phyloP scores from a whole-genome alignment of 2,329 filamentous ascomycete species.

The Fusarium piperis region DNA sequence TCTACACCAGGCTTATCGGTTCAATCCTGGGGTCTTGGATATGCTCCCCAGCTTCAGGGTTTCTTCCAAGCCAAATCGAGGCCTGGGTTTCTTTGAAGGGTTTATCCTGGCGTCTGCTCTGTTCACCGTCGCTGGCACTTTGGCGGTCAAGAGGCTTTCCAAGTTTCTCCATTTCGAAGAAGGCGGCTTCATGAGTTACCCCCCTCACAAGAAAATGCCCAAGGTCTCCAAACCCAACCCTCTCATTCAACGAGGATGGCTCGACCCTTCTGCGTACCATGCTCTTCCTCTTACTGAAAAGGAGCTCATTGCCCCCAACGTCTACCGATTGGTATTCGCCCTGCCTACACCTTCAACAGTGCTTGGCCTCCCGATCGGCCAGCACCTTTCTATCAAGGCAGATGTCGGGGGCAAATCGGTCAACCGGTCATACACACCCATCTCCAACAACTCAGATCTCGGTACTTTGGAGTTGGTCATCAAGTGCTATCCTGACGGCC shows the following conservation, averaged over 20 bases:
- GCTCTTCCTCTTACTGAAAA: conserved; percentile 56
- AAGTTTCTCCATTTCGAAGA: conserved; percentile 44
- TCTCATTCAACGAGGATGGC: conserved; percentile 52
- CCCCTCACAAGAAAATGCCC: conserved; percentile 48
- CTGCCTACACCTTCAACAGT: conserved; percentile 56
- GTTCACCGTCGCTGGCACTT: conserved; percentile 42
- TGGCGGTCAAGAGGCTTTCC: conserved; percentile 44
- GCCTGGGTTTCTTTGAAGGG: conserved; percentile 19
- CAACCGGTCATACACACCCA: conserved; percentile 63
- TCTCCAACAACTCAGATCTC: conserved; percentile 60
- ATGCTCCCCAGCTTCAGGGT: conserved; percentile 14
- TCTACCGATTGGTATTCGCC: conserved; percentile 58
- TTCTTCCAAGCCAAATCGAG: not conserved
- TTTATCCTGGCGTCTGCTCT: conserved; percentile 26
- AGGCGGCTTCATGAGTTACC: conserved; percentile 40
- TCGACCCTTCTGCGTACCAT: conserved; percentile 60
- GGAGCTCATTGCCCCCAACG: conserved; percentile 52
- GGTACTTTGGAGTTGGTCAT: conserved; percentile 62
- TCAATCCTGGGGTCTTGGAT: conserved; percentile 13
- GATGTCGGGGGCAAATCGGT: conserved; percentile 57
- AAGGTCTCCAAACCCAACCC: conserved; percentile 46
- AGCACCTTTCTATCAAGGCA: conserved; percentile 64
- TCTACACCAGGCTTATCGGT: conserved; percentile 22
- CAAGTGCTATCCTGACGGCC: conserved; percentile 61
- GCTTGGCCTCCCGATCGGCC: conserved; percentile 65